phyloP scores from a whole-genome alignment of 352 stramenopile genomes.

The Phytophthora fragariae region DNA sequence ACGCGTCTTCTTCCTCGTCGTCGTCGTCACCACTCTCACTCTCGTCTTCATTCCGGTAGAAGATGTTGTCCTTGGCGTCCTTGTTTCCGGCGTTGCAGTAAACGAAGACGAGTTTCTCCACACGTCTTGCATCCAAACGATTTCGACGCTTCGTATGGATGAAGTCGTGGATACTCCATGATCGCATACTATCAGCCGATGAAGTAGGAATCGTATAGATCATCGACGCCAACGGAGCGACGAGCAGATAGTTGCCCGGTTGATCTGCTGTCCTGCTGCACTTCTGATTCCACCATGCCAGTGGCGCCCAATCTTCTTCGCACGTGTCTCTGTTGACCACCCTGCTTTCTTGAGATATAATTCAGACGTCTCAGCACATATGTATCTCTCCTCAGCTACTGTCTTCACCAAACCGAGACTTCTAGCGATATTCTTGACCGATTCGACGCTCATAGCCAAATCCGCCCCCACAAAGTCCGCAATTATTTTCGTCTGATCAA shows the following conservation, averaged over 20 bases:
- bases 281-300: constrained; percentile 9
- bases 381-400: neutral
- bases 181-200: constrained; percentile 11
- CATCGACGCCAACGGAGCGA: constrained; percentile 2
- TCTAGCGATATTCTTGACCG: constrained; percentile 1
- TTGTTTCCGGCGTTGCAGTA: constrained; percentile 20
- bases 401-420: neutral
- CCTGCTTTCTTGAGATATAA: constrained; percentile 8
- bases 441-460: neutral
- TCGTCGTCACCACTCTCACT: constrained; percentile 7
- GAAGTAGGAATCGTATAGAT: constrained; percentile 13
- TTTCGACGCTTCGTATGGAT: constrained; percentile 20
- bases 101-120: constrained; percentile 13
- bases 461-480: constrained; percentile 6
- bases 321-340: constrained; percentile 14
- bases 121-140: neutral
- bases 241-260: neutral
- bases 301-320: neutral
- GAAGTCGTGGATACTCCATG: constrained; percentile 23
- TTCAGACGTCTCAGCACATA: neutral
- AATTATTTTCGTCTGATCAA: constrained; percentile 8
- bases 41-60: constrained; percentile 2
- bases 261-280: neutral
- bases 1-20: neutral
- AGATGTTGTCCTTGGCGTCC: constrained; percentile 9